Conservation (phyloP, 768 basidiomycete genomes). For the Suillus plorans region DNA sequence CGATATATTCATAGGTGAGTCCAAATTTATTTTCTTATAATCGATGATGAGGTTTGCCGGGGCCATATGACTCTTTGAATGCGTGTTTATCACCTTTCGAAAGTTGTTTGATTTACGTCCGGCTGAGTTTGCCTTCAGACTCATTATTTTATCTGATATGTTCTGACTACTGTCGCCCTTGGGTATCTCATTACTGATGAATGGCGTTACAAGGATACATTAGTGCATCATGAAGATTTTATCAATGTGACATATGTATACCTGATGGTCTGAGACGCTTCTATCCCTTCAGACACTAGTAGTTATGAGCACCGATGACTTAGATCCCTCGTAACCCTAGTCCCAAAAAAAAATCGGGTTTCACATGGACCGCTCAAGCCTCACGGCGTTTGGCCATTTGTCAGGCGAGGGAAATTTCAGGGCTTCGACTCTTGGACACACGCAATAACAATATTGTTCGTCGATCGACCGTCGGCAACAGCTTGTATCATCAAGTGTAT, state of each 20-base stretch:
- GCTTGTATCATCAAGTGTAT: not conserved
- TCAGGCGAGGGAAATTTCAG: not conserved
- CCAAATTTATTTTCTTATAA: slow-evolving; percentile 1
- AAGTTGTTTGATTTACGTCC: slow-evolving; percentile 62
- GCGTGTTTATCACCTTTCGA: slow-evolving; percentile 37
- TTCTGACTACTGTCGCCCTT: not conserved
- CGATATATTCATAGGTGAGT: slow-evolving; percentile 12
- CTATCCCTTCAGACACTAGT: not conserved
- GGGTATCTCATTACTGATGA: not conserved
- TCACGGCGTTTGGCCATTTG: not conserved
- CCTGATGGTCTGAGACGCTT: no score
- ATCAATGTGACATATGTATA: no score
- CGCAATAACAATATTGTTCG: not conserved
- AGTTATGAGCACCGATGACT: not conserved
- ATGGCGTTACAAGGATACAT: not conserved
- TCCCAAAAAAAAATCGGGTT: not conserved
- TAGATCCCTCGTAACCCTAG: not conserved
- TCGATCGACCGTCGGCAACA: not conserved
- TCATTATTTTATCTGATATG: not conserved
- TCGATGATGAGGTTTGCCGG: slow-evolving; percentile 64
- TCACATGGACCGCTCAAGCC: not conserved
- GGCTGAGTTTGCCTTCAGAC: slow-evolving; percentile 36
- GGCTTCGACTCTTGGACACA: not conserved
- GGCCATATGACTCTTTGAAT: slow-evolving; percentile 81
- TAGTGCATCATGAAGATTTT: not conserved